Base-by-base conservation (phyloP, 1,139 yeast species). In the Hyphopichia burtonii region DNA sequence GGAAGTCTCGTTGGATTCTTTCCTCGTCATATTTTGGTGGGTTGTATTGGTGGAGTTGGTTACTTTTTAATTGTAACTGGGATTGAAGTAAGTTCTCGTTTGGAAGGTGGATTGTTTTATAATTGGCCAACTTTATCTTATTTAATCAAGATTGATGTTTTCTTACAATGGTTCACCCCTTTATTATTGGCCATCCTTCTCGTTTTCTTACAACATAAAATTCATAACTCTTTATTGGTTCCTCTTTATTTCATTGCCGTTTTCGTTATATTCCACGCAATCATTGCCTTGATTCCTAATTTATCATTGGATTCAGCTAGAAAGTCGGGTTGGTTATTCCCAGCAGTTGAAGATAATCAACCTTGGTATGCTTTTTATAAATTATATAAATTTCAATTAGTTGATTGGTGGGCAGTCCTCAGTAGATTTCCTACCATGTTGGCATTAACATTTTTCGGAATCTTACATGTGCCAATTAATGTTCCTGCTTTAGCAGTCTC, bases 31-130 rank as follows among this genome's bases (percentile, higher is more conserved):
- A 93, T 93, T 44, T 74, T 93, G 34, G 95, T 93, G 22, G 99
- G 99, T 1, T 93, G 98, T 61, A 91, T 93, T 54, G 99, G 99
- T 36, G 99, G 99, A 54, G 99, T 93, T 38, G 99, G 99, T 1
- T 91, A 87, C 66, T 93, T 93, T 63, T 72, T 93, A 48, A 69
- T 91, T 2, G 84, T 88, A 2, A 93, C 99, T 0, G 99, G 96
- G 2, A 66, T 93, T 28, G 98, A 91, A 58, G 96, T 93, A 1
- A 78, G 90, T 10, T 83, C 96, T 0, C 74, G 96, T 45, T 65
- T 88, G 33, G 83, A 80, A 42, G 93, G 94, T 8, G 83, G 88
- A 5, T 63, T 91, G 38, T 76, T 72, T 41, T 90, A 88, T 58
- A 77, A 81, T 44, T 58, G 69, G 54, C 76, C 66, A 1, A 85